phyloP scores from a whole-genome alignment of 2,329 filamentous ascomycete genomes.

The Immersiporthe knoxdaviesiana region DNA sequence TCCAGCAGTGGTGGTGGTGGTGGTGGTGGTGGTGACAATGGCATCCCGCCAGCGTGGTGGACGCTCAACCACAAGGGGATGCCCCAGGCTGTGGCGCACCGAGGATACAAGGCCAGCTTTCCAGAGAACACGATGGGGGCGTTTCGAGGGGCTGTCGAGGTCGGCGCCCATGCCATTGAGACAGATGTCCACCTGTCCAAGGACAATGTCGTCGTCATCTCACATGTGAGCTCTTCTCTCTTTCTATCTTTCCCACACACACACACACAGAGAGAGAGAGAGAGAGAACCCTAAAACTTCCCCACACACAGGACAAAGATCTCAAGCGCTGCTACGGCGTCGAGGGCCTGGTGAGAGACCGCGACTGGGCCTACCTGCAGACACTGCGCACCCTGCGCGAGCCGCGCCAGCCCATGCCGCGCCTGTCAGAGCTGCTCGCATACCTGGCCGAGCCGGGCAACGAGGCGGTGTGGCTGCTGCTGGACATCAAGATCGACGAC shows the following conservation, averaged over 20 bases:
- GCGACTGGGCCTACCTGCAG: constrained; percentile 74
- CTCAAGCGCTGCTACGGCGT: constrained; percentile 82
- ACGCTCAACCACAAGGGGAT: constrained; percentile 37
- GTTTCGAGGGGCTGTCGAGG: constrained; percentile 73
- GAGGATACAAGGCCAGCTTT: constrained; percentile 75
- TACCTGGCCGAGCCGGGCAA: constrained; percentile 68
- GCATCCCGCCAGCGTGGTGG: constrained; percentile 22
- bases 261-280: background rate
- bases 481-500: constrained; percentile 90
- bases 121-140: constrained; percentile 88
- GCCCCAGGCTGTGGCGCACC: constrained; percentile 77
- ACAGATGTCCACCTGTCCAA: constrained; percentile 83
- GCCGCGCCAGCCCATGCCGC: constrained; percentile 73
- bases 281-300: background rate
- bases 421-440: constrained; percentile 72
- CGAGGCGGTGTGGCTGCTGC: constrained; percentile 75
- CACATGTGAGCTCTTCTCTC: constrained; percentile 61
- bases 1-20: constrained; percentile 1
- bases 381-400: constrained; percentile 67
- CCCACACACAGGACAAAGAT: constrained; percentile 60
- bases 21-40: too few species aligned
- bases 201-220: constrained; percentile 83
- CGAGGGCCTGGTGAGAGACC: constrained; percentile 73
- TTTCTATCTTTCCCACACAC: background rate
- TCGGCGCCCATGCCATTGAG: constrained; percentile 81